Conservation (phyloP, 2,329 filamentous ascomycete species). For the Fusarium sp. region DNA sequence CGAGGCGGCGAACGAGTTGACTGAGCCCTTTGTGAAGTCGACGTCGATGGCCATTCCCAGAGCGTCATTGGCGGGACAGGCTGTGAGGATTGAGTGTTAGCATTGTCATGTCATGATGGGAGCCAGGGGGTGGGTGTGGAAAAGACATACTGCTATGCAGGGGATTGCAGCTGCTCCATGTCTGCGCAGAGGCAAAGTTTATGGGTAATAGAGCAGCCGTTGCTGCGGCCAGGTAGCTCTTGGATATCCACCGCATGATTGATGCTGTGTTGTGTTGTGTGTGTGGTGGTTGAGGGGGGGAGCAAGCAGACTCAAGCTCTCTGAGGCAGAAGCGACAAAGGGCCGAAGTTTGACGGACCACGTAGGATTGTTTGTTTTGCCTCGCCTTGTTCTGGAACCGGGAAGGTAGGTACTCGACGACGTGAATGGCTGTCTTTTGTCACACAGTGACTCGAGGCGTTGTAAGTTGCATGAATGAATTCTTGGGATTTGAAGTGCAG, state of each 20-base stretch:
- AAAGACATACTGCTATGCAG: conserved; percentile 46
- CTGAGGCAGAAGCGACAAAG: not conserved
- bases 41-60: conserved; percentile 82
- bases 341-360: not conserved
- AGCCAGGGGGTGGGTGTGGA: not conserved
- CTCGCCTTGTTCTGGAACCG: not conserved
- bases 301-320: not conserved
- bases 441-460: not conserved
- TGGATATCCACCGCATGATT: conserved; percentile 40
- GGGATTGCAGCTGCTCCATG: conserved; percentile 53
- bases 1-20: conserved; percentile 77
- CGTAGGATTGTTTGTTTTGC: not conserved
- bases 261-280: conserved; percentile 9
- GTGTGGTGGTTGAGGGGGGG: not conserved
- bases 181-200: conserved; percentile 48
- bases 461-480: not conserved
- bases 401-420: not conserved
- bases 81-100: conserved; percentile 39
- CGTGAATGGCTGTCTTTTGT: not conserved
- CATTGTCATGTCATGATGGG: not conserved
- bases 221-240: conserved; percentile 32
- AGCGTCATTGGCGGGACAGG: conserved; percentile 78
- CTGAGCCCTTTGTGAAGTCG: conserved; percentile 80
- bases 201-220: conserved; percentile 37
- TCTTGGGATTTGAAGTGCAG: not conserved